Base-by-base conservation (phyloP, 257 asterid species). In the Nicotiana tomentosiformis region DNA sequence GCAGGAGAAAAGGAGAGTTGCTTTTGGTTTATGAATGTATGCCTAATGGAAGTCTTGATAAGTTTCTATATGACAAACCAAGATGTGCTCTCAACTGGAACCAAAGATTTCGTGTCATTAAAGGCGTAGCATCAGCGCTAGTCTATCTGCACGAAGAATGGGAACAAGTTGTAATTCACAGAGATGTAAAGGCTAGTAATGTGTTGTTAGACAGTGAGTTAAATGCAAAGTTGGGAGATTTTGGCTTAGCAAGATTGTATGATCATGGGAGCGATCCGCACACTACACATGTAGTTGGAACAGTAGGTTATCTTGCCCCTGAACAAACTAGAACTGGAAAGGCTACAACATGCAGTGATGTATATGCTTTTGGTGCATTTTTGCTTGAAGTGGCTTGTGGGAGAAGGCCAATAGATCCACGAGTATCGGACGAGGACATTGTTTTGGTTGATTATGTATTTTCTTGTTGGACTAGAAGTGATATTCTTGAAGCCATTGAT, bases 111-210 rank as follows among this genome's bases (percentile, higher is more conserved):
- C 56, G 67, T 20, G 66, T 82, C 23, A 82, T 82, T 33, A 74
- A 82, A 60, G 85, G 81, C 7, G 82, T 74, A 20, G 85, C 85
- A 37, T 60, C 62, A 33, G 97, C 89, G 9, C 78, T 92, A 1
- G 80, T 88, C 10, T 92, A 90, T 84, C 80, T 92, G 3, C 96
- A 92, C 64, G 93, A 92, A 77, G 93, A 85, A 67, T 93, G 94
- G 93, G 97, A 91, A 49, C 90, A 91, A 86, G 89, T 88, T 0
- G 96, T 93, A n/a, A 35, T 93, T 29, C 97, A 93, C 70, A 84
- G 97, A 55, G 97, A 93, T 78, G 84, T 93, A 5, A 93, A 93
- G 74, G 93, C 95, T 0, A 90, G 97, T 66, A 93, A 93, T 56
- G 86, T 93, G 1, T 58, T 93, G 74, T 55, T 91, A 56, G 97